Conservation (phyloP, 495 filamentous ascomycete species). For the Penicillium bialowiezense region DNA sequence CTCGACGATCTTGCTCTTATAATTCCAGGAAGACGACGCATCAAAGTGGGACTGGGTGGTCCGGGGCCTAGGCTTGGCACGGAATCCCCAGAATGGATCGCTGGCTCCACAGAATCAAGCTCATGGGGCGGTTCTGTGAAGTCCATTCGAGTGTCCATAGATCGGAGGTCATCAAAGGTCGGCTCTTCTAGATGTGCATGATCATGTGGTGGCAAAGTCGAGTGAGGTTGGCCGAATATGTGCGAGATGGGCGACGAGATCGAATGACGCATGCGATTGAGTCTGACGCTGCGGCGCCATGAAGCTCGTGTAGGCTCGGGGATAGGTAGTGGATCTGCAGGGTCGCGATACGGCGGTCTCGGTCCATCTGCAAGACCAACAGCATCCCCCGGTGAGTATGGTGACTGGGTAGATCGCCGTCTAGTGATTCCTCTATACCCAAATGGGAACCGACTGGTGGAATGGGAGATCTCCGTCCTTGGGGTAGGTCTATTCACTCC, state of each 20-base stretch:
- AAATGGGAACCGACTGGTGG: constrained; percentile 42
- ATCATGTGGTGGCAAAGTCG: constrained; percentile 16
- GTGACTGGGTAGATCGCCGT: constrained; percentile 35
- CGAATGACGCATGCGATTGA: constrained; percentile 44
- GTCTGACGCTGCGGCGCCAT: constrained; percentile 43
- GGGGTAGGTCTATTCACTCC: constrained; percentile 38
- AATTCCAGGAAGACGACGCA: constrained; percentile 42
- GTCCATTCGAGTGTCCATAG: constrained; percentile 45
- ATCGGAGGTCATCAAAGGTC: constrained; percentile 11
- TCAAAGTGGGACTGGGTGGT: constrained; percentile 23
- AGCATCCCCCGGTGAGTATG: constrained; percentile 37
- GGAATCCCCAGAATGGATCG: constrained; percentile 20
- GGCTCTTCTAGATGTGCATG: too few species aligned
- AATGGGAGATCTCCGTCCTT: constrained; percentile 36
- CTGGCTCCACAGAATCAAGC: constrained; percentile 42
- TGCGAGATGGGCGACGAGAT: constrained; percentile 44
- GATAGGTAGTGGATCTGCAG: constrained; percentile 20
- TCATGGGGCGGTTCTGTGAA: constrained; percentile 39
- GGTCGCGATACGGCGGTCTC: constrained; percentile 22
- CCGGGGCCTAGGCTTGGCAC: constrained; percentile 21
- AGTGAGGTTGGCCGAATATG: constrained; percentile 41
- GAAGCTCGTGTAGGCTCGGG: constrained; percentile 36
- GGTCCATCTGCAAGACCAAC: constrained; percentile 24
- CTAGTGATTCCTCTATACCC: constrained; percentile 38
- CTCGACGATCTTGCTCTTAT: constrained; percentile 49